Evolutionary conservation across 148 eudicot species (phyloP).

Genomic region (Tetragonia tetragonoides): DNA sequence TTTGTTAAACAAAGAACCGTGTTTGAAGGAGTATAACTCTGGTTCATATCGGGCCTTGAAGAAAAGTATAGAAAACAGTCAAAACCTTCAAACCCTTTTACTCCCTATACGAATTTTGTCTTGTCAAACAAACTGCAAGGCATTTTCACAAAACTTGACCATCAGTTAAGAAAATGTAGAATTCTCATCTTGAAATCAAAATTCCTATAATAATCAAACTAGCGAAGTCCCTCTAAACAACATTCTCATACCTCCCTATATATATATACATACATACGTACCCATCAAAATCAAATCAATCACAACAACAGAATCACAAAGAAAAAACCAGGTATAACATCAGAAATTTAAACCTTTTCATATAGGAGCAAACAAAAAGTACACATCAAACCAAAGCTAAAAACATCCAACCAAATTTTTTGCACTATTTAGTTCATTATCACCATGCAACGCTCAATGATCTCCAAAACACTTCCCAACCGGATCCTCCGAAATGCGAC

Average conservation of each 20-base stretch:
- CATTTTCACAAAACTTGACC: slow-evolving; percentile 21
- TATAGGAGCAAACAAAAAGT: neutral
- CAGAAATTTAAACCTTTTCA: neutral
- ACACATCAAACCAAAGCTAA: neutral
- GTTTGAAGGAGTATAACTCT: slow-evolving; percentile 35
- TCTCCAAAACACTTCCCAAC: slow-evolving; percentile 12
- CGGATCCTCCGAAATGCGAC: neutral
- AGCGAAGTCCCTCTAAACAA: neutral
- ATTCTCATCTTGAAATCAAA: slow-evolving; percentile 21
- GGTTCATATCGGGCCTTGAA: neutral
- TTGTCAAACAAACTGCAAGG: slow-evolving; percentile 9
- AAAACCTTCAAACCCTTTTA: slow-evolving; percentile 26
- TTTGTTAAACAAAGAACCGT: slow-evolving; percentile 9
- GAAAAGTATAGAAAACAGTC: slow-evolving; percentile 18
- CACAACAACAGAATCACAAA: neutral
- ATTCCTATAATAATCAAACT: neutral
- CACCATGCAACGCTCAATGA: slow-evolving; percentile 33
- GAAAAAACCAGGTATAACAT: neutral
- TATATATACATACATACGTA: neutral
- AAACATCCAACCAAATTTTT: neutral
- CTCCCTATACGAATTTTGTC: neutral
- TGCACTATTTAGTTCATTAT: neutral
- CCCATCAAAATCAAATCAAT: neutral
- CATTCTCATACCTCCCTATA: neutral
- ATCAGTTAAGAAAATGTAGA: neutral